Base-by-base conservation (phyloP, 1,284 basidiomycete species). In the Phylloporus gajari region DNA sequence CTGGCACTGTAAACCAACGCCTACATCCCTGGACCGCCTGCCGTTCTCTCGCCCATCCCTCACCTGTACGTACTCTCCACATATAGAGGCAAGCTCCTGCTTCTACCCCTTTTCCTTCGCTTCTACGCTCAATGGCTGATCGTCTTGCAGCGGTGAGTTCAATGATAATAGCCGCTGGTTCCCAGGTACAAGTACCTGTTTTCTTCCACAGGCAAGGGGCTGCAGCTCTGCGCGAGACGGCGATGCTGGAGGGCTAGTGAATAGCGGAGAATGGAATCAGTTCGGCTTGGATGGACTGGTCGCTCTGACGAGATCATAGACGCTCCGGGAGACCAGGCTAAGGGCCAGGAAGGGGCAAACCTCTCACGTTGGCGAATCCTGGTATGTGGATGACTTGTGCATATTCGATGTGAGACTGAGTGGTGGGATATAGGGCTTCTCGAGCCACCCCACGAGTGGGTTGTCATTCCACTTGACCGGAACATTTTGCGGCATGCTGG, bases 221-320 rank as follows among this genome's bases (percentile, higher is more conserved):
- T 94, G 48, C 80, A 93, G 60, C 53, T 30, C 65, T 65, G 32
- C 21, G 25, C 23, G 65, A 30, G 6, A 8, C 13, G 40, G 42
- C 30, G 46, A 62, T 53, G 75, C 72, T 84, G 76, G 73, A 76
- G 79, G 35, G 68, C 71, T 60, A 66, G 74, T 44, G 69, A 66
- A 35, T 70, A 96, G 93, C 97, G 95, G 95, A 94, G 79, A 91
- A 88, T 68, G 92, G 88, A 78, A 93, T 97, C 69, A 84, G 35
- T 96, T 68, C 89, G 90, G 38, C 92, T 97, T 76, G 95, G 95
- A 40, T 97, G 95, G 93, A 95, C 94, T 99, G 60, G 95, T 99
- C 21, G 96, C 94, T 4, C 80, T 98, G 73, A 95, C 95, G 0
- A 93, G 93, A 4, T 90, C 91, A 5, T 83, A 97, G 72, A 88